Conservation (phyloP, 306 rosid species). For the Pueraria montana region DNA sequence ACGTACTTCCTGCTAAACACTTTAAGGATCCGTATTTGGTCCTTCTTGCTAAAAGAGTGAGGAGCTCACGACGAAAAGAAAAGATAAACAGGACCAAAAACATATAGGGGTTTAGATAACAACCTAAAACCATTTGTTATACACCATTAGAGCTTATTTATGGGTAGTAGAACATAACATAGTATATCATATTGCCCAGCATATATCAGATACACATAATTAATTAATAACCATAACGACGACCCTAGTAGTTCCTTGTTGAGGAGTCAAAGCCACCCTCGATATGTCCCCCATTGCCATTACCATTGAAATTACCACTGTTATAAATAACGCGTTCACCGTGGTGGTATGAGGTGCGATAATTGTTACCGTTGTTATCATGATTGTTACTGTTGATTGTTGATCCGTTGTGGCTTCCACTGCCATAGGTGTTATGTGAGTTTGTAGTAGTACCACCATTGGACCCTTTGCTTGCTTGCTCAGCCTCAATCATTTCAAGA, state of each 20-base stretch:
- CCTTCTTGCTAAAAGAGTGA: no score
- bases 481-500: neutral
- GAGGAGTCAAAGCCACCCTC: constrained; percentile 4
- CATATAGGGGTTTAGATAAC: neutral
- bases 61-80: neutral
- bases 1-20: no score
- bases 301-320: neutral
- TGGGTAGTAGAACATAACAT: no score
- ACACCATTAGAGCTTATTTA: neutral
- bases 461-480: neutral
- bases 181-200: no score
- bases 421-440: neutral
- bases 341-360: neutral
- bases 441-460: neutral
- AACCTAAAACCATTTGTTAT: neutral
- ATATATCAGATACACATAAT: neutral
- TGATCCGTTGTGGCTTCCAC: neutral
- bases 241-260: neutral
- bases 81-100: neutral
- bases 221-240: neutral
- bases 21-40: no score
- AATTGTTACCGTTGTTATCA: neutral
- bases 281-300: constrained; percentile 31
- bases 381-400: neutral
- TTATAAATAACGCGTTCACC: neutral